phyloP scores from a whole-genome alignment of 805 yeast genomes.

The Candida lessepsii region DNA sequence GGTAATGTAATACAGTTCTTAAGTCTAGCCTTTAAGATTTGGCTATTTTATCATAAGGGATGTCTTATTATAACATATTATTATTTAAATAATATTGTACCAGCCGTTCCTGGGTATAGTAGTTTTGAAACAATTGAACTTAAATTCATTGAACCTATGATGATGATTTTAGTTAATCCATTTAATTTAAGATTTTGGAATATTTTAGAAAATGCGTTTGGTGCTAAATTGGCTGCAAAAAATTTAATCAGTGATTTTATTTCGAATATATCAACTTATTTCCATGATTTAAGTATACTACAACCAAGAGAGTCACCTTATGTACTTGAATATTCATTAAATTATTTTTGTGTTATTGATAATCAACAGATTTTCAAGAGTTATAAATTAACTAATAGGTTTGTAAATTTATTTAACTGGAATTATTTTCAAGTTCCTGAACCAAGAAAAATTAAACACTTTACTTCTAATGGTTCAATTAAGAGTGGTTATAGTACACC shows the following conservation, averaged over 20 bases:
- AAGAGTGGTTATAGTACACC: neutral
- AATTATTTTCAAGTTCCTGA: conserved; percentile 7
- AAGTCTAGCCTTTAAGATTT: conserved; percentile 15
- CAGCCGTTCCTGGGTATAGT: neutral
- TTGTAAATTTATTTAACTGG: conserved; percentile 7
- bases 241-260: conserved; percentile 11
- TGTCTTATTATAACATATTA: conserved; percentile 22
- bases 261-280: conserved; percentile 7
- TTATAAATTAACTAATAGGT: conserved; percentile 14
- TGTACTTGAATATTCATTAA: conserved; percentile 18
- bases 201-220: conserved; percentile 3
- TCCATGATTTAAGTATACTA: conserved; percentile 8
- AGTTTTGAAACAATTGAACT: conserved; percentile 16
- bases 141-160: conserved; percentile 17
- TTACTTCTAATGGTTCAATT: neutral
- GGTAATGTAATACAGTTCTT: conserved; percentile 10
- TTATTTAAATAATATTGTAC: conserved; percentile 12
- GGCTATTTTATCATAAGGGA: conserved; percentile 27
- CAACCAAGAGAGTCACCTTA: conserved; percentile 9
- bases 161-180: conserved; percentile 2
- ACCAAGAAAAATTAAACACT: neutral
- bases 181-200: conserved; percentile 2
- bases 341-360: conserved; percentile 21
- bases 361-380: conserved; percentile 13
- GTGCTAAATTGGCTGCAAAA: conserved; percentile 6